Evolutionary conservation across 2,329 filamentous ascomycete species (phyloP).

Genomic region (Ceratocystiopsis sp.): DNA sequence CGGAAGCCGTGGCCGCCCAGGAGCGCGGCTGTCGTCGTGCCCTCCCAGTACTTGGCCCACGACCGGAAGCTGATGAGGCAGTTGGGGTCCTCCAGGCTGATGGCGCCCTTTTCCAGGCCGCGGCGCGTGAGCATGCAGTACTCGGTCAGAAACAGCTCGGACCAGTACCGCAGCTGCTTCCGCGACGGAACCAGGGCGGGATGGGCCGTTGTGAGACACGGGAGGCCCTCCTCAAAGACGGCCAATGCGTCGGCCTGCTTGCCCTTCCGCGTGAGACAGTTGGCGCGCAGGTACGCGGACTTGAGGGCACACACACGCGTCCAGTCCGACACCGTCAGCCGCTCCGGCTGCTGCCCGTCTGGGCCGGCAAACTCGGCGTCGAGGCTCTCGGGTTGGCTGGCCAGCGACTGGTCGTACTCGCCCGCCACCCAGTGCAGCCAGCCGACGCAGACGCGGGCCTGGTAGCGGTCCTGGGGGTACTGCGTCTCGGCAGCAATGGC

Average conservation of each 20-base stretch:
- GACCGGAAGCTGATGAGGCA: conserved; percentile 41
- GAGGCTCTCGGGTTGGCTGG: conserved; percentile 46
- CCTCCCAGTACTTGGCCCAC: conserved; percentile 56
- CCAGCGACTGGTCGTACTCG: conserved; percentile 46
- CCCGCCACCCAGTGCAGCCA: conserved; percentile 70
- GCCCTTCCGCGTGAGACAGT: conserved; percentile 33
- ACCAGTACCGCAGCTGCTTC: conserved; percentile 59
- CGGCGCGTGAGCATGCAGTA: conserved; percentile 53
- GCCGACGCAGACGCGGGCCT: conserved; percentile 67
- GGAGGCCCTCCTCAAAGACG: conserved; percentile 48
- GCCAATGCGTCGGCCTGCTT: conserved; percentile 41
- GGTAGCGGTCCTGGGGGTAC: conserved; percentile 45
- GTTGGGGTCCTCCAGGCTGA: conserved; percentile 32
- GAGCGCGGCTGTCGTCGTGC: conserved; percentile 24
- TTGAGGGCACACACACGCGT: conserved; percentile 69
- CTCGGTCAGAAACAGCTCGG: conserved; percentile 60
- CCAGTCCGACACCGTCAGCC: conserved; percentile 50
- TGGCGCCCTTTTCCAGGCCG: conserved; percentile 33
- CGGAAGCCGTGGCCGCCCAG: conserved; percentile 40
- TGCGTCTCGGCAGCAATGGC: conserved; percentile 41
- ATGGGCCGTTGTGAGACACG: conserved; percentile 40
- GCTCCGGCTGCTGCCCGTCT: conserved; percentile 21
- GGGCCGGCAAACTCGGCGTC: conserved; percentile 33
- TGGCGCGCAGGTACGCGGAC: conserved; percentile 60
- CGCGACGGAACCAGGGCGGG: conserved; percentile 13